phyloP scores from a whole-genome alignment of 176 grass and related monocot genomes.

The Carex kokanica region DNA sequence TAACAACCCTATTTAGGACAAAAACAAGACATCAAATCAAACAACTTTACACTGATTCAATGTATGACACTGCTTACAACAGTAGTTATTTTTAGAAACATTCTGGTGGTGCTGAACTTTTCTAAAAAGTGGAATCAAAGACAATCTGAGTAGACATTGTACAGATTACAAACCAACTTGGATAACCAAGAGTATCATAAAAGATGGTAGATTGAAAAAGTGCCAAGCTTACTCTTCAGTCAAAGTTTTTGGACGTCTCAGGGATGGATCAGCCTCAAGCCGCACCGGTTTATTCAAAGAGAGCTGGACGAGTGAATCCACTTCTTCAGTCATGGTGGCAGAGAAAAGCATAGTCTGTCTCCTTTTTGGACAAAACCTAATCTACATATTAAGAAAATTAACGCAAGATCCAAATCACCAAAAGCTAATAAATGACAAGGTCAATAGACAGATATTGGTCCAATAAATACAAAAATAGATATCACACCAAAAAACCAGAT shows the following conservation, averaged over 20 bases:
- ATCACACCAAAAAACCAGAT: neutral
- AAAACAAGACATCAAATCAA: conserved; percentile 26
- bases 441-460: neutral
- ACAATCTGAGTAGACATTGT: neutral
- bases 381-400: conserved; percentile 45
- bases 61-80: neutral
- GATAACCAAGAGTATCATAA: neutral
- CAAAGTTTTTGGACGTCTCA: conserved; percentile 70
- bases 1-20: conserved; percentile 56
- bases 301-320: conserved; percentile 72
- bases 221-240: conserved; percentile 69
- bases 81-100: neutral
- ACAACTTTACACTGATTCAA: conserved; percentile 13
- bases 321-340: conserved; percentile 94
- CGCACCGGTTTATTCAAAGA: conserved; percentile 90
- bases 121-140: neutral
- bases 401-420: conserved; percentile 16
- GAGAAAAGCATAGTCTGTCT: conserved; percentile 96
- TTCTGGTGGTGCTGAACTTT: neutral
- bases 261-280: conserved; percentile 82
- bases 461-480: neutral
- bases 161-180: neutral
- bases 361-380: conserved; percentile 81
- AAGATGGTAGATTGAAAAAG: neutral
- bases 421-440: conserved; percentile 16